phyloP scores from a whole-genome alignment of 192 early-diverging fungal genomes.

The Coemansia sp. region DNA sequence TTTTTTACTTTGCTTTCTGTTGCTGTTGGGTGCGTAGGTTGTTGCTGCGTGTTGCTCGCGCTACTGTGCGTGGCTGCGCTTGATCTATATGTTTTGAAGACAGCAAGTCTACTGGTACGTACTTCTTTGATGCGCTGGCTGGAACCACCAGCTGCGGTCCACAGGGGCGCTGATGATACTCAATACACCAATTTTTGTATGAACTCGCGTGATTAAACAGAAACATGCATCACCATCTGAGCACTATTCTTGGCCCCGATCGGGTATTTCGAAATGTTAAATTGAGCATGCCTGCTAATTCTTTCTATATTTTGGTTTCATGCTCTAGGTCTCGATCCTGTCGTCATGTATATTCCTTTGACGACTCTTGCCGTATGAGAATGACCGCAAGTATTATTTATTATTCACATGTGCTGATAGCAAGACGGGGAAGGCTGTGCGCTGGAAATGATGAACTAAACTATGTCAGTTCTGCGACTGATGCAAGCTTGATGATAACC shows the following conservation, averaged over 20 bases:
- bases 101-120: background rate
- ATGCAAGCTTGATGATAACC: conserved; percentile 52
- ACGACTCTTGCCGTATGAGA: too few relatives aligned
- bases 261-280: too few relatives aligned
- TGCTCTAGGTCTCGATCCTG: too few relatives aligned
- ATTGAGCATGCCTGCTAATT: background rate
- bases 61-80: too few relatives aligned
- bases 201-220: conserved; percentile 25
- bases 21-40: too few relatives aligned
- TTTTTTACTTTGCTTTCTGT: too few relatives aligned
- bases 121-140: background rate
- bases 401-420: background rate
- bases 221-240: conserved; percentile 54
- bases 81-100: background rate
- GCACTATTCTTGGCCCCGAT: background rate
- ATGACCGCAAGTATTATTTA: background rate
- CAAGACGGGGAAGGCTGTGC: background rate
- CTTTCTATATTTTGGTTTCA: background rate
- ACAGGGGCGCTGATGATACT: conserved; percentile 48
- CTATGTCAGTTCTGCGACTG: conserved; percentile 52
- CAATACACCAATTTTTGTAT: conserved; percentile 20
- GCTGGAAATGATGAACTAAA: conserved; percentile 27
- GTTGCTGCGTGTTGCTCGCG: too few relatives aligned
- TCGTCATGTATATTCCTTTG: too few relatives aligned
- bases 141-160: too few relatives aligned